phyloP scores from a whole-genome alignment of 106 monocot genomes.

The Platanthera zijinensis region DNA sequence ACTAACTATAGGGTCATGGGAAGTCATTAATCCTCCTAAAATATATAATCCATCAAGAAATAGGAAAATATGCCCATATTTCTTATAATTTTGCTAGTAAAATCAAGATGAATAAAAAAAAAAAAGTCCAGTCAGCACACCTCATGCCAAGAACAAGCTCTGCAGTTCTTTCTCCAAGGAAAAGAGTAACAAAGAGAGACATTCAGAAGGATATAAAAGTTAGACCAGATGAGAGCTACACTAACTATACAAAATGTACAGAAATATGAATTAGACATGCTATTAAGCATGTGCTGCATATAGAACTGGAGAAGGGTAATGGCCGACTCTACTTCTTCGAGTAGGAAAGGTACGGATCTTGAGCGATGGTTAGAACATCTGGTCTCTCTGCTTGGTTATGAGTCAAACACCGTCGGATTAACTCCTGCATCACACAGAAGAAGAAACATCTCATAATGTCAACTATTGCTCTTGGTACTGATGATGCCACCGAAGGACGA shows the following conservation, averaged over 20 bases:
- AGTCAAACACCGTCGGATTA: slow-evolving; percentile 83
- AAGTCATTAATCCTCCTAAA: no score
- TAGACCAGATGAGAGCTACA: neutral
- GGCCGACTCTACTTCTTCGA: slow-evolving; percentile 41
- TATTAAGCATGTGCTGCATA: neutral
- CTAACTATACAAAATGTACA: neutral
- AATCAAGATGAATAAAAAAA: no score
- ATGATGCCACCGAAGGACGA: no score
- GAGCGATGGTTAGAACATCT: slow-evolving; percentile 80
- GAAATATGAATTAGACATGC: neutral
- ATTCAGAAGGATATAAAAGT: neutral
- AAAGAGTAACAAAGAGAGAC: neutral
- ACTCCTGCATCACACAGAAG: slow-evolving; percentile 36
- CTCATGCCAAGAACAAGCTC: neutral
- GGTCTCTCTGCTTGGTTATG: slow-evolving; percentile 93
- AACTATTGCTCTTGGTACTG: no score
- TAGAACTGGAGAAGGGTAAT: neutral
- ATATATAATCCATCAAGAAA: no score
- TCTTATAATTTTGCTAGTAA: no score
- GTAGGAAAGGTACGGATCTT: slow-evolving; percentile 88
- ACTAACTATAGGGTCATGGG: no score
- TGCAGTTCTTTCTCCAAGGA: neutral
- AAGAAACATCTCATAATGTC: neutral
- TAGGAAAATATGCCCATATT: no score
- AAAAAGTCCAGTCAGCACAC: no score